Percentiles rank a stretch among this genome's conserved stretches.
These are phyloP conservation scores for Rhodotorula sp. DNA, from an alignment of 1,284 basidiomycete species.

Conservation along the genomic window DNA sequence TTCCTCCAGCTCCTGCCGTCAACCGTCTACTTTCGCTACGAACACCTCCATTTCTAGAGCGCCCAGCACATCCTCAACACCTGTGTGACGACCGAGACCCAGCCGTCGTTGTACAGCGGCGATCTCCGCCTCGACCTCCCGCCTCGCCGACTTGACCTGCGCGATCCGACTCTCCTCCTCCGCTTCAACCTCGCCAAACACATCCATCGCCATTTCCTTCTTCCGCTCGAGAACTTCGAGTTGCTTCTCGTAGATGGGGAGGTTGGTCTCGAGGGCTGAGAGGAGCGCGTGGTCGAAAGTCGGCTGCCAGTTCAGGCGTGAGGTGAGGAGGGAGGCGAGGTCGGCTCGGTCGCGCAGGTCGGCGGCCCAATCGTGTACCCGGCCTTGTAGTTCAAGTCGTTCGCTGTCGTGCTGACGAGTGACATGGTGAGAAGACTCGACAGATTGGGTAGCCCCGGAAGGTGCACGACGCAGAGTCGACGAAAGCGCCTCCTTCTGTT, in stretches of 20 bases:
- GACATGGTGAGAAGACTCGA: too few species aligned
- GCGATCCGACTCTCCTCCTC: conserved; percentile 15
- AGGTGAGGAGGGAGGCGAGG: conserved; percentile 3
- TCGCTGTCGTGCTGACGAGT: too few species aligned
- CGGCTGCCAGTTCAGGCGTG: conserved; percentile 9
- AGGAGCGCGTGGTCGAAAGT: conserved; percentile 9
- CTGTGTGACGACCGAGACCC: background rate
- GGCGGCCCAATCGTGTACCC: conserved; percentile 6
- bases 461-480: background rate
- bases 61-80: background rate
- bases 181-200: conserved; percentile 6
- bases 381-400: background rate
- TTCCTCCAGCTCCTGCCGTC: too few species aligned
- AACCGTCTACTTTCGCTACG: background rate
- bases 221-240: background rate
- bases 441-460: background rate
- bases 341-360: conserved; percentile 22
- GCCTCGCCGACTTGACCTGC: conserved; percentile 6
- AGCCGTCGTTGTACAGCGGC: conserved; percentile 6
- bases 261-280: background rate
- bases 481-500: too few species aligned
- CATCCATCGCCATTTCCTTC: background rate
- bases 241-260: background rate
- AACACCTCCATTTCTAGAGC: conserved; percentile 9
- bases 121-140: conserved; percentile 19